phyloP scores from a whole-genome alignment of 257 asterid species.

The Eucommia ulmoides region DNA sequence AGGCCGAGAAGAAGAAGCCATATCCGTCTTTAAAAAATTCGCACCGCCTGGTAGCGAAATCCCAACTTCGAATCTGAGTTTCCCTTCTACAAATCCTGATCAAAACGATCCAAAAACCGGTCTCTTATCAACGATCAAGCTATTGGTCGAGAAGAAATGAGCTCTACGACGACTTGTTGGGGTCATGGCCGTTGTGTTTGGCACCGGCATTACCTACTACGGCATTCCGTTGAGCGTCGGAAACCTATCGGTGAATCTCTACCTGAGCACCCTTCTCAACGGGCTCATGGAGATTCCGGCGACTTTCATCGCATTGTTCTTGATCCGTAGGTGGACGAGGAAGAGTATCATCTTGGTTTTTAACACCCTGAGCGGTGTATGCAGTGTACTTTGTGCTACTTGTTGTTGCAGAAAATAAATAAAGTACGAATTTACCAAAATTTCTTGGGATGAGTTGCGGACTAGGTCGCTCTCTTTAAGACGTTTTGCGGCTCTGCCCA shows the following conservation, averaged over 20 bases:
- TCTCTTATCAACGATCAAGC: slow-evolving; percentile 26
- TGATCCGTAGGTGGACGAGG: slow-evolving; percentile 32
- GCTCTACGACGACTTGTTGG: slow-evolving; percentile 27
- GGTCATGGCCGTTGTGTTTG: slow-evolving; percentile 42
- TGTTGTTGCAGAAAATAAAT: no score
- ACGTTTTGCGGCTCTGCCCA: no score
- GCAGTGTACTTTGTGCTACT: no score
- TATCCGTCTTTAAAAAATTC: slow-evolving; percentile 30
- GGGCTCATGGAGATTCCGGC: slow-evolving; percentile 57
- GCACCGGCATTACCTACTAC: slow-evolving; percentile 48
- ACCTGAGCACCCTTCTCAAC: slow-evolving; percentile 44
- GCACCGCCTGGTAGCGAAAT: slow-evolving; percentile 14
- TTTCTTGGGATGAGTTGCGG: no score
- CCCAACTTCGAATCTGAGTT: no score
- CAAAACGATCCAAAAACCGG: slow-evolving; percentile 9
- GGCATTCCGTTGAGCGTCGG: slow-evolving; percentile 74
- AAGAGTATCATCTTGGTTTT: slow-evolving; percentile 22
- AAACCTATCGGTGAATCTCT: slow-evolving; percentile 27
- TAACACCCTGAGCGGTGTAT: slow-evolving; percentile 29
- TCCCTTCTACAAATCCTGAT: slow-evolving; percentile 22
- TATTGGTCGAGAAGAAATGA: slow-evolving; percentile 34
- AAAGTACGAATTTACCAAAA: no score
- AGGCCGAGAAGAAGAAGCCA: slow-evolving; percentile 41
- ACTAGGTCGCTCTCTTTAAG: no score
- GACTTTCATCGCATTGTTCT: slow-evolving; percentile 18